Conservation (phyloP, 225 moss, liverwort and hornwort species). For the Neckera pumila region DNA sequence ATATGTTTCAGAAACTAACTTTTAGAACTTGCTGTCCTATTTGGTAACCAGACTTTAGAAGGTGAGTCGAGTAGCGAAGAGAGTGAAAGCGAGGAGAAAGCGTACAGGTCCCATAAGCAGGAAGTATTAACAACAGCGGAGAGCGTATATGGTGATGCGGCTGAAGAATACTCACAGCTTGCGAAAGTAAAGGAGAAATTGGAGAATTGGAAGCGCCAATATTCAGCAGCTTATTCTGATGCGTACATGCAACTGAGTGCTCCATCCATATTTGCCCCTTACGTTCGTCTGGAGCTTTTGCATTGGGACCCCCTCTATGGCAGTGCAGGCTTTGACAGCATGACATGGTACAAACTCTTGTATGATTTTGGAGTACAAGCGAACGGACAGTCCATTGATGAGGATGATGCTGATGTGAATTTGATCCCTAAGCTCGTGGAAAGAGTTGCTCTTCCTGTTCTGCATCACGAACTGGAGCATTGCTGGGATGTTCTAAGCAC, state of each 20-base stretch:
- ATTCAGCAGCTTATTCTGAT: constrained; percentile 78
- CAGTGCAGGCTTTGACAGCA: constrained; percentile 72
- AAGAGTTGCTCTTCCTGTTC: constrained; percentile 86
- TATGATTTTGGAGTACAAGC: constrained; percentile 64
- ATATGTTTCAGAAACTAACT: neutral
- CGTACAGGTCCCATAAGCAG: constrained; percentile 69
- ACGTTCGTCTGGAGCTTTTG: constrained; percentile 85
- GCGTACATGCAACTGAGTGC: constrained; percentile 86
- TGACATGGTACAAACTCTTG: constrained; percentile 83
- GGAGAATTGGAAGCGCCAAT: constrained; percentile 69
- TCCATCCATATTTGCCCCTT: constrained; percentile 88
- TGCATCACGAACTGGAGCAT: constrained; percentile 88
- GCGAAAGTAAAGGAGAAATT: constrained; percentile 75
- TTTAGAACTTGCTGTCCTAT: neutral
- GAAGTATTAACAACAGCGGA: constrained; percentile 74
- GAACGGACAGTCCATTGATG: constrained; percentile 42
- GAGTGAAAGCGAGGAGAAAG: constrained; percentile 90
- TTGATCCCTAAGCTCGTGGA: constrained; percentile 87
- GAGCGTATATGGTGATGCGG: constrained; percentile 82
- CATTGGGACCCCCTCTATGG: constrained; percentile 93
- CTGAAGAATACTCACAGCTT: constrained; percentile 82
- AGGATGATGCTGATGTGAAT: constrained; percentile 61
- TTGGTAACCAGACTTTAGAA: constrained; percentile 48
- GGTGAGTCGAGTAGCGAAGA: constrained; percentile 98
- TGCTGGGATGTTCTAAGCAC: constrained; percentile 95